Evolutionary conservation across 129 eudicot genomes (phyloP).

Genomic region (Solidago caesia): DNA sequence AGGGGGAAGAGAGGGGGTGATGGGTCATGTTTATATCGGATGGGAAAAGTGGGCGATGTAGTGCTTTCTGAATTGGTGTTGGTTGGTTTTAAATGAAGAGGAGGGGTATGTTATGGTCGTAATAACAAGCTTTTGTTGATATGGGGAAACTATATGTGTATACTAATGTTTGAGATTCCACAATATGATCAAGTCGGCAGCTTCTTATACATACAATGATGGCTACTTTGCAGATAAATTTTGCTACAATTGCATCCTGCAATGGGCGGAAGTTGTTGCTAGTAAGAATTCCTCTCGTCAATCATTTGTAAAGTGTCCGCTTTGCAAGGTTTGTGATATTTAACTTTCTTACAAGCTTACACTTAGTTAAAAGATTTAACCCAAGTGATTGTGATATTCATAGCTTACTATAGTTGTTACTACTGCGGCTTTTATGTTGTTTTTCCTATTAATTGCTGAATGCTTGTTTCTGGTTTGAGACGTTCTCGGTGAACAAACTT

Average conservation of each 20-base stretch:
- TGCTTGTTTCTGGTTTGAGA: not conserved
- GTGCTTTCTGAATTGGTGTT: too few relatives aligned
- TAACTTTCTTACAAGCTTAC: constrained; percentile 1
- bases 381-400: not conserved
- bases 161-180: not conserved
- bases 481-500: constrained; percentile 9
- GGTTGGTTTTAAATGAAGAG: too few relatives aligned
- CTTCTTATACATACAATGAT: not conserved
- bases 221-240: constrained; percentile 61
- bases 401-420: not conserved
- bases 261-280: constrained; percentile 65
- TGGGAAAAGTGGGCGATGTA: too few relatives aligned
- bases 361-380: not conserved
- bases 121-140: too few relatives aligned
- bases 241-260: constrained; percentile 76
- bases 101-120: too few relatives aligned
- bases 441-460: not conserved
- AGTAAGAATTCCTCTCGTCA: constrained; percentile 38
- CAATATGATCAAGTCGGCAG: not conserved
- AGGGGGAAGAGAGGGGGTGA: too few relatives aligned
- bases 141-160: too few relatives aligned
- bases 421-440: not conserved
- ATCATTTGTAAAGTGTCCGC: constrained; percentile 68
- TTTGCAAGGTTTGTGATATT: constrained; percentile 70
- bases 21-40: too few relatives aligned